Base-by-base conservation (phyloP, 2,329 filamentous ascomycete genomes). In the Graphilbum sp. region DNA sequence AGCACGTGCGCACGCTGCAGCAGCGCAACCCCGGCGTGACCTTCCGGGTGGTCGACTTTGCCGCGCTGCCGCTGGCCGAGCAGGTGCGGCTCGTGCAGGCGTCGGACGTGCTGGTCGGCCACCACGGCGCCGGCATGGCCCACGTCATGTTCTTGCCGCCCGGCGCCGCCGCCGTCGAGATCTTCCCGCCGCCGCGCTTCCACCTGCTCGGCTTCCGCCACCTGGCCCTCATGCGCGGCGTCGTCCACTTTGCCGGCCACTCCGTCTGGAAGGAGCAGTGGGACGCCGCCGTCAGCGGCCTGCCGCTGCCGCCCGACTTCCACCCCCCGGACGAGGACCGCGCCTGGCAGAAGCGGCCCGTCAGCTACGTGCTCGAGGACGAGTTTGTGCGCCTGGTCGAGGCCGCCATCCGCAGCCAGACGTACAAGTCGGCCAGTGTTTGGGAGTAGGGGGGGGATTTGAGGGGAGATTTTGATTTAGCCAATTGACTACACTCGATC, bases 121-220 rank as follows among this genome's bases (percentile, higher is more conserved):
- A 49, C 32, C 46, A 43, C n/a, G 50, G 49, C 13, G 50, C 49
- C 2, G 50, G 43, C 12, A 40, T 52, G 40, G 47, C 48, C 16
- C 47, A 51, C 37, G 44, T 45, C 11, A 38, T 52, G 23, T 52
- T 50, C 39, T 33, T 52, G 17, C 46, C 46, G 1, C 34, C 45
- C 17, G 46, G 47, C 25, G 42, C 47, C 11, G 47, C 45, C 13
- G 35, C 45, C 12, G 45, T 43, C 3, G 46, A 48, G 23, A 41
- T 42, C 21, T 36, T 42, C 19, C 25, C 32, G 39, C 21, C 34
- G 17, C 38, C 40, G 23, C 21, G 36, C 2, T 42, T 42, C 34
- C 15, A 18, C 17, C 27, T 27, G 13, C 24, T 32, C 12, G 40
- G 37, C 16, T 44, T 44, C 42, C 33, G 37, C 2, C 38, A 24